Evolutionary conservation across 768 basidiomycete species (phyloP).

Genomic region (Mycena chlorophos): DNA sequence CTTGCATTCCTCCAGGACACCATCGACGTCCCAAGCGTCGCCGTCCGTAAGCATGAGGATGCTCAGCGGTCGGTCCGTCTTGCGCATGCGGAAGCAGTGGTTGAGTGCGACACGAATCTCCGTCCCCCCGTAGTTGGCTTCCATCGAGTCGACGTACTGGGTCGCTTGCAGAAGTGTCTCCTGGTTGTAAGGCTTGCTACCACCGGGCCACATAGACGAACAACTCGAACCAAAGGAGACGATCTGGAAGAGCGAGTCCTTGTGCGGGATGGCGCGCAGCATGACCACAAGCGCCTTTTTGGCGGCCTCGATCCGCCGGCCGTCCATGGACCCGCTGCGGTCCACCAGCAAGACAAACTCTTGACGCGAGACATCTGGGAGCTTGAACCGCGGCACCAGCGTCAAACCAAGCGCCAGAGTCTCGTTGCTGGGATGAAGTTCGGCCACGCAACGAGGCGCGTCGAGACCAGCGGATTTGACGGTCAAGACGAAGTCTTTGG

Average conservation of each 20-base stretch:
- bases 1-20: slow-evolving; percentile 14
- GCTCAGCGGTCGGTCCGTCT: slow-evolving; percentile 32
- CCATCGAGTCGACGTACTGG: slow-evolving; percentile 29
- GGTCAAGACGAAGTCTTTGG: slow-evolving; percentile 42
- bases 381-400: slow-evolving; percentile 42
- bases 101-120: slow-evolving; percentile 37
- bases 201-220: slow-evolving; percentile 31
- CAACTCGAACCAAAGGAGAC: slow-evolving; percentile 36
- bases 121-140: slow-evolving; percentile 42
- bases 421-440: slow-evolving; percentile 22
- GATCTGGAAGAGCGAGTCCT: slow-evolving; percentile 43
- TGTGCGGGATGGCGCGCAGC: slow-evolving; percentile 37
- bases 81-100: slow-evolving; percentile 31
- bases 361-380: slow-evolving; percentile 35
- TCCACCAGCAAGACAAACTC: slow-evolving; percentile 53
- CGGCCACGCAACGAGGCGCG: slow-evolving; percentile 43
- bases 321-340: slow-evolving; percentile 42
- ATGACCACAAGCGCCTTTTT: slow-evolving; percentile 39
- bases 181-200: slow-evolving; percentile 26
- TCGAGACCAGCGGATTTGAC: slow-evolving; percentile 42
- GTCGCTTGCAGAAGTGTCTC: slow-evolving; percentile 29
- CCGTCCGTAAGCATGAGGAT: slow-evolving; percentile 52
- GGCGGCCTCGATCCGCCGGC: slow-evolving; percentile 34
- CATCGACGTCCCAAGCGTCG: slow-evolving; percentile 21
- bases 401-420: slow-evolving; percentile 41